phyloP scores from a whole-genome alignment of 805 yeast genomes.

The Wickerhamiella brachini region DNA sequence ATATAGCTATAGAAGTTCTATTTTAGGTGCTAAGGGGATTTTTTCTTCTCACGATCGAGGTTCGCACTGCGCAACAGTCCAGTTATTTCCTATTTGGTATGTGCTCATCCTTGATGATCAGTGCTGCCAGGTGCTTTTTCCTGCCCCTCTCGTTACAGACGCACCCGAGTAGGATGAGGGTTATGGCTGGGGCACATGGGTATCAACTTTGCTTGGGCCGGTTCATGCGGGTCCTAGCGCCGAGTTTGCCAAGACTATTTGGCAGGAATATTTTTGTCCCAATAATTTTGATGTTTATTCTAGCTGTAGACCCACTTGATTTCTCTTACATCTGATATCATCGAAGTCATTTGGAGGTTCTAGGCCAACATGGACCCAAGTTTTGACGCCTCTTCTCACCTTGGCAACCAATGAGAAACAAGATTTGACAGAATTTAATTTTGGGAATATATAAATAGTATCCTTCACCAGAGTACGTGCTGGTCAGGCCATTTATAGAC shows the following conservation, averaged over 20 bases:
- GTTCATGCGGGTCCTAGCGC: background rate
- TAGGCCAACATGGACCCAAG: no score
- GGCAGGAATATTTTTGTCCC: background rate
- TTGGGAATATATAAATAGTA: no score
- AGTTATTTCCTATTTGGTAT: background rate
- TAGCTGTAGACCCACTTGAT: background rate
- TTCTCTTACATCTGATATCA: no score
- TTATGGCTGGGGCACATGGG: background rate
- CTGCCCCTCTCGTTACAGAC: background rate
- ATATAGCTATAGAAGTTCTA: background rate
- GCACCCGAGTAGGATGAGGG: background rate
- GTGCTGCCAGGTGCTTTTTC: background rate
- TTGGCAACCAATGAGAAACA: no score
- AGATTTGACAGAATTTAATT: no score
- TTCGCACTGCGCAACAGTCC: background rate
- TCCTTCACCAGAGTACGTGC: no score
- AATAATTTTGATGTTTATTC: background rate
- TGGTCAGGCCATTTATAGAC: no score
- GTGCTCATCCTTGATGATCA: background rate
- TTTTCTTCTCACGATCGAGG: background rate
- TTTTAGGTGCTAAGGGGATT: background rate
- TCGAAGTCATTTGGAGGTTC: no score
- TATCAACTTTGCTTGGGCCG: background rate
- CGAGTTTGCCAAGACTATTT: background rate
- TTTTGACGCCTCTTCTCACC: no score